Evolutionary conservation across 108 stramenopile genomes (phyloP).

Genomic region (Hondaea fermentalgiana): DNA sequence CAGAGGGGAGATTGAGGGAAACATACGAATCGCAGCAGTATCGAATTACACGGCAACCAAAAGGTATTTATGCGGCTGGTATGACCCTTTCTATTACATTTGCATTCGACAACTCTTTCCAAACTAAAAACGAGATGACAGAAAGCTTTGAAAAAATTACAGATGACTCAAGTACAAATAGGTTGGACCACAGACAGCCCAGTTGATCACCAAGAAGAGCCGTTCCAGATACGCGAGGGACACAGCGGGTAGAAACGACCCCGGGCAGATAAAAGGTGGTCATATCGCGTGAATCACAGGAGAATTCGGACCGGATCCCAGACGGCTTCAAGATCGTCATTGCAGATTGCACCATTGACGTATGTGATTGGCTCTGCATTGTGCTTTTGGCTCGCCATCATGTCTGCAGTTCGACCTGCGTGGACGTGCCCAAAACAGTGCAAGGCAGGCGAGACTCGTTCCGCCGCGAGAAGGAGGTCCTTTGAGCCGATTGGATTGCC

Average conservation of each 20-base stretch:
- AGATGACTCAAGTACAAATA: no score
- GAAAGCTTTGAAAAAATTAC: no score
- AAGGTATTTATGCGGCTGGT: no score
- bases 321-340: not conserved
- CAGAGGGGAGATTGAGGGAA: no score
- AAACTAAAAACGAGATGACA: no score
- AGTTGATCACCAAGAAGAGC: no score
- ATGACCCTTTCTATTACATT: no score
- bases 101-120: no score
- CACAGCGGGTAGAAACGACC: not conserved
- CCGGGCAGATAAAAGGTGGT: not conserved
- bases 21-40: no score
- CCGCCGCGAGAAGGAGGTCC: not conserved
- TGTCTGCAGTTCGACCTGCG: not conserved
- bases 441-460: not conserved
- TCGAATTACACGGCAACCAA: no score
- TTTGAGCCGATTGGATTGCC: not conserved
- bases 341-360: slow-evolving; percentile 2
- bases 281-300: not conserved
- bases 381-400: not conserved
- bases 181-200: no score
- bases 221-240: no score
- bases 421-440: slow-evolving; percentile 9
- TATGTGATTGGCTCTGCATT: not conserved
- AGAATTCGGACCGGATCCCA: not conserved